Percentiles rank a stretch among this genome's conserved stretches.
phyloP scores from a whole-genome alignment of 225 moss, liverwort and hornwort species.

The Antitrichia curtipendula region DNA sequence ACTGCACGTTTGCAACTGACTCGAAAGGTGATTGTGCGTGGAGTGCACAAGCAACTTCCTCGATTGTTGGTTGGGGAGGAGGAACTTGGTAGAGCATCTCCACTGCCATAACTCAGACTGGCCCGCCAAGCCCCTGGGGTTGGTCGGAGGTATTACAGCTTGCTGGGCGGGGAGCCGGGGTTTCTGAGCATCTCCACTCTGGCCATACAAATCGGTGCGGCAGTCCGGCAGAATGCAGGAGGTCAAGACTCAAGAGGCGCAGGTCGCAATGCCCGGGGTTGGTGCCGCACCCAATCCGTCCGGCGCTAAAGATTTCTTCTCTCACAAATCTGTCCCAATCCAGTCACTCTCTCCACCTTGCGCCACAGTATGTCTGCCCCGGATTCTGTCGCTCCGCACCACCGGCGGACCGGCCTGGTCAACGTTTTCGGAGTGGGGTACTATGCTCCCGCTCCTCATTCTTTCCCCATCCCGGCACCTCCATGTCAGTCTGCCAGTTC shows the following conservation, averaged over 20 bases:
- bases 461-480: neutral
- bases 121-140: neutral
- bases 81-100: neutral
- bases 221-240: neutral
- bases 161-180: neutral
- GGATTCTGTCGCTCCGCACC: too few relatives aligned
- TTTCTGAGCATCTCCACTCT: neutral
- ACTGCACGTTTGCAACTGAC: neutral
- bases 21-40: neutral
- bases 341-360: neutral
- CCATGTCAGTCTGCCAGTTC: neutral
- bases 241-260: too few relatives aligned
- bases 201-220: neutral
- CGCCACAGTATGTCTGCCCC: neutral
- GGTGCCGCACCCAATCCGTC: neutral
- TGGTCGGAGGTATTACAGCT: neutral
- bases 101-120: neutral
- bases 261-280: neutral
- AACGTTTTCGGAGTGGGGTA: too few relatives aligned
- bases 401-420: too few relatives aligned
- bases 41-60: neutral
- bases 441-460: too few relatives aligned
- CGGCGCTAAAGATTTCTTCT: neutral
- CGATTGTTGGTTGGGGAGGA: neutral
- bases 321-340: neutral